Conservation (phyloP, 345 rosid species). For the Streptanthus diversifolius region DNA sequence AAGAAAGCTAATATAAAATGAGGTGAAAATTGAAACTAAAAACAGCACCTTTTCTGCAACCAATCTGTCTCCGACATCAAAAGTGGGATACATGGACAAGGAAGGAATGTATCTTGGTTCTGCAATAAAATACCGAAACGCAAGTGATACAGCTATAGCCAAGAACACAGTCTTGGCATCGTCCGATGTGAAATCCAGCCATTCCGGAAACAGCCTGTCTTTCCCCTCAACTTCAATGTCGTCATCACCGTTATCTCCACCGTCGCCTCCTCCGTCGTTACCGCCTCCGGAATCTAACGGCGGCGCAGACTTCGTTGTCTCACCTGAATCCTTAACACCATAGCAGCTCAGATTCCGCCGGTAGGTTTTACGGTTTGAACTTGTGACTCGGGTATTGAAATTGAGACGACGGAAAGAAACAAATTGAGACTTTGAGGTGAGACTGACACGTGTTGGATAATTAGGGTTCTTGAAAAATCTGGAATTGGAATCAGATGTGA, state of each 20-base stretch:
- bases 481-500: constrained; percentile 30
- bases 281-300: constrained; percentile 32
- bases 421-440: constrained; percentile 5
- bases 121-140: constrained; percentile 78
- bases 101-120: constrained; percentile 98
- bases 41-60: constrained; percentile 84
- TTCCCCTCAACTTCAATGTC: constrained; percentile 45
- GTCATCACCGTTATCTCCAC: constrained; percentile 46
- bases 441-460: background rate
- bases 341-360: constrained; percentile 28
- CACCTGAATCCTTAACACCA: constrained; percentile 54
- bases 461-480: constrained; percentile 15
- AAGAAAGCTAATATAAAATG: background rate
- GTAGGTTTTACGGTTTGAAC: constrained; percentile 2
- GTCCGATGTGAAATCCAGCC: constrained; percentile 64
- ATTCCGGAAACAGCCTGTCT: constrained; percentile 65
- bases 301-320: constrained; percentile 42
- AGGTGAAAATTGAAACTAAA: background rate
- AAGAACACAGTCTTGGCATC: constrained; percentile 80
- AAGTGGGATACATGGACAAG: constrained; percentile 97
- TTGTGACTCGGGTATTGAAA: background rate
- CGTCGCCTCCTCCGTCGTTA: constrained; percentile 41
- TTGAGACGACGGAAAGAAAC: background rate
- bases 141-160: constrained; percentile 69
- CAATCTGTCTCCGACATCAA: constrained; percentile 91